Percentiles rank a stretch among this genome's conserved stretches.
phyloP scores from a whole-genome alignment of 371 early-diverging fungal species.

The Sporodiniella umbellata region DNA sequence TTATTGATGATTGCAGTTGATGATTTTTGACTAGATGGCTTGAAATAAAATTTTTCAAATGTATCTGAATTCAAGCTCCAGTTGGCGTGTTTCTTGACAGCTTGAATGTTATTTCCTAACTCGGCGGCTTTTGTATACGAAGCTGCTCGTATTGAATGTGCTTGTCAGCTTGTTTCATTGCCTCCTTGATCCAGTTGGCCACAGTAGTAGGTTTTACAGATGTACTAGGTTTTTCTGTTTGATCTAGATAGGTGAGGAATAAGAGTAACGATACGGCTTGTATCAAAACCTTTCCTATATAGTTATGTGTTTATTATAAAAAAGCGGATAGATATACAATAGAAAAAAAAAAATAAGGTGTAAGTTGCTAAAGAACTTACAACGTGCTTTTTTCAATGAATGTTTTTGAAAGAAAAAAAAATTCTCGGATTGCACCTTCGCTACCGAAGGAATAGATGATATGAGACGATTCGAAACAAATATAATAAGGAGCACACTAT shows the following conservation, averaged over 20 bases:
- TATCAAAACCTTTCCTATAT: too few relatives aligned
- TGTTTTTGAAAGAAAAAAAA: too few relatives aligned
- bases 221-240: neutral
- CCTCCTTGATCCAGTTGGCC: slow-evolving; percentile 1
- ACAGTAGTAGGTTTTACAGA: slow-evolving; percentile 1
- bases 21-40: neutral
- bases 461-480: too few relatives aligned
- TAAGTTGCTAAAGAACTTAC: too few relatives aligned
- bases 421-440: too few relatives aligned
- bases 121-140: neutral
- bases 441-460: too few relatives aligned
- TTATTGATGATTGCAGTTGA: neutral
- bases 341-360: too few relatives aligned
- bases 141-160: slow-evolving; percentile 3
- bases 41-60: slow-evolving; percentile 8
- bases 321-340: too few relatives aligned
- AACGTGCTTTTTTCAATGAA: too few relatives aligned
- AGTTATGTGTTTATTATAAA: too few relatives aligned
- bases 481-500: too few relatives aligned
- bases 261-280: too few relatives aligned
- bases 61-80: slow-evolving; percentile 3
- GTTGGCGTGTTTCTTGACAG: slow-evolving; percentile 5
- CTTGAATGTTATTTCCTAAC: neutral
- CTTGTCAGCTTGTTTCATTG: slow-evolving; percentile 1
- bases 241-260: slow-evolving; percentile 1